Evolutionary conservation across 768 basidiomycete species (phyloP).

Genomic region (Hydnomerulius pinastri): DNA sequence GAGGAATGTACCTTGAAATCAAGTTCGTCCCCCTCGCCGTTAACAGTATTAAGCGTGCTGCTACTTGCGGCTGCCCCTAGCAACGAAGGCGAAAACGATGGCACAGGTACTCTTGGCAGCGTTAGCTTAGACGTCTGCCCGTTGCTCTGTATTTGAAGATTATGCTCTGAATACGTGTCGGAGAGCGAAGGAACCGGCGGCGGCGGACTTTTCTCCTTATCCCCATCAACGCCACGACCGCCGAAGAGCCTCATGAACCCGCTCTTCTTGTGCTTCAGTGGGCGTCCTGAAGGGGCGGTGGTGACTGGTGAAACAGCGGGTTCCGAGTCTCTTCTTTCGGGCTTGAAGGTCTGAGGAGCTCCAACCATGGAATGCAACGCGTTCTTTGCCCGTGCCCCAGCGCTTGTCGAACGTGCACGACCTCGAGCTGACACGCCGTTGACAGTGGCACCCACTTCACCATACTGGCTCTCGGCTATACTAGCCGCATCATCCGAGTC

Average conservation of each 20-base stretch:
- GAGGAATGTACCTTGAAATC: constrained; percentile 23
- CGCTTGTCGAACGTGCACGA: constrained; percentile 64
- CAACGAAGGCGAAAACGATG: constrained; percentile 40
- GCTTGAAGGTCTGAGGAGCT: constrained; percentile 34
- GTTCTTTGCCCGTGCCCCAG: constrained; percentile 51
- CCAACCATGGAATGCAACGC: constrained; percentile 38
- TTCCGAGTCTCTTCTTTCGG: constrained; percentile 48
- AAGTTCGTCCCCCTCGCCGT: constrained; percentile 7
- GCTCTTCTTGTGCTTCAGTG: constrained; percentile 76
- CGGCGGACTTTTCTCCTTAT: constrained; percentile 41
- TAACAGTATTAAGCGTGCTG: constrained; percentile 17
- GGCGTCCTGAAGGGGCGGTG: constrained; percentile 37
- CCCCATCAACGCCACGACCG: constrained; percentile 37
- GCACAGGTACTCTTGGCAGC: constrained; percentile 40
- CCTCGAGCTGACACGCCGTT: constrained; percentile 28
- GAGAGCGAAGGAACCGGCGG: constrained; percentile 60
- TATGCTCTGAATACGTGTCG: constrained; percentile 36
- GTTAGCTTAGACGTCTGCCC: constrained; percentile 33
- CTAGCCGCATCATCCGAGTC: constrained; percentile 32
- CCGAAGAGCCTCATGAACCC: constrained; percentile 81
- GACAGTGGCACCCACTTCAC: constrained; percentile 27
- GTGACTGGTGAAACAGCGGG: constrained; percentile 18
- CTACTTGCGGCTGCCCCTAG: constrained; percentile 21
- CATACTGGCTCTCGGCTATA: constrained; percentile 15
- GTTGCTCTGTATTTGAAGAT: constrained; percentile 19